Conservation (phyloP, 805 yeast genomes). For the Hanseniaspora lachancei region DNA sequence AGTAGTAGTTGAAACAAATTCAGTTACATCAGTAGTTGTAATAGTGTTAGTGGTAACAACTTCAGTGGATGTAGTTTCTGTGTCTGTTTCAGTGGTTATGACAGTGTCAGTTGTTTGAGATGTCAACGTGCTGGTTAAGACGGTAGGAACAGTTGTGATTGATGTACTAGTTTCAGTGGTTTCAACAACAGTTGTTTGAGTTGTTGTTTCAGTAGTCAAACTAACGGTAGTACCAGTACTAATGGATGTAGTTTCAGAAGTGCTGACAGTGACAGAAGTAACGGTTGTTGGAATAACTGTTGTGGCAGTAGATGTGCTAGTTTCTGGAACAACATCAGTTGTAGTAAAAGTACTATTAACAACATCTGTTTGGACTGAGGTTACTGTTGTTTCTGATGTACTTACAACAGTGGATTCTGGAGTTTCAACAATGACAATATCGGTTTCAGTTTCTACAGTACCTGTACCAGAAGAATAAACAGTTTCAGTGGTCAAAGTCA, state of each 20-base stretch:
- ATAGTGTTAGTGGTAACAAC: background rate
- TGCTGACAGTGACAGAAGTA: slow-evolving; percentile 4
- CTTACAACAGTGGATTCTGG: slow-evolving; percentile 5
- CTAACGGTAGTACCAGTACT: slow-evolving; percentile 7
- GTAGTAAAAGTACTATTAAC: background rate
- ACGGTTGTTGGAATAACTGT: background rate
- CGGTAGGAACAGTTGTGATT: background rate
- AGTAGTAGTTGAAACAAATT: background rate
- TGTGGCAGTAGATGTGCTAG: background rate
- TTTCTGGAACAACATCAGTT: background rate
- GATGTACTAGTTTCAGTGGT: background rate
- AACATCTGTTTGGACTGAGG: slow-evolving; percentile 3
- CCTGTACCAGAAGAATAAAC: slow-evolving; percentile 17
- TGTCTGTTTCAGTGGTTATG: background rate
- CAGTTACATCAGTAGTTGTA: background rate
- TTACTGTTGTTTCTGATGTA: slow-evolving; percentile 7
- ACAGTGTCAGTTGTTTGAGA: background rate
- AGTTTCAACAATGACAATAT: background rate
- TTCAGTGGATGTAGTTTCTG: background rate
- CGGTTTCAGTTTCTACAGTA: slow-evolving; percentile 10
- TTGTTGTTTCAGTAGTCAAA: background rate
- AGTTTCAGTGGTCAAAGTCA: slow-evolving; percentile 15
- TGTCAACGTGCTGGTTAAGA: slow-evolving; percentile 3
- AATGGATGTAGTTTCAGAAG: slow-evolving; percentile 3
- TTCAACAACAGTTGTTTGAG: background rate